These are phyloP conservation scores for Martiniozyma asiatica DNA, from an alignment of 1,139 yeast genomes.

Conservation along the genomic window DNA sequence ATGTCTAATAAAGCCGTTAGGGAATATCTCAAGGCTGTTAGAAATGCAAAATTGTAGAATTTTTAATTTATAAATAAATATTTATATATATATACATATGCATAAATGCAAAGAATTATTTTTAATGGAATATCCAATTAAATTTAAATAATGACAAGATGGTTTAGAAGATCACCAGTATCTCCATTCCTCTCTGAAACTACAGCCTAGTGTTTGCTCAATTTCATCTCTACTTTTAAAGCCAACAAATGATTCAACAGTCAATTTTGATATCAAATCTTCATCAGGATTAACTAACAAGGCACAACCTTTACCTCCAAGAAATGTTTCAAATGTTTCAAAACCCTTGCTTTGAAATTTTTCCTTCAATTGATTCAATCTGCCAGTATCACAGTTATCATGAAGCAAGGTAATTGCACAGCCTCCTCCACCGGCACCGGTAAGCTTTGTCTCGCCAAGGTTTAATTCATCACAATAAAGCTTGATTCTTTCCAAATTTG, in stretches of 20 bases:
- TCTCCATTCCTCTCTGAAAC: conserved; percentile 36
- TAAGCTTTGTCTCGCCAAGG: conserved; percentile 82
- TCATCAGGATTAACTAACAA: conserved; percentile 25
- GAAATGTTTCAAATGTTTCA: conserved; percentile 67
- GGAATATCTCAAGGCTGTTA: conserved; percentile 13
- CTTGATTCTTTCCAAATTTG: conserved; percentile 65
- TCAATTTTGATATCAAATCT: conserved; percentile 14
- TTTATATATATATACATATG: background rate
- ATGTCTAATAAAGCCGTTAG: conserved; percentile 42
- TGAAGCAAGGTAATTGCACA: conserved; percentile 83
- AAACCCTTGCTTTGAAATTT: conserved; percentile 38
- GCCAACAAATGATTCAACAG: conserved; percentile 27
- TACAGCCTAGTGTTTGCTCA: conserved; percentile 34
- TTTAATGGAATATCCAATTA: background rate
- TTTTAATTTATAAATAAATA: background rate
- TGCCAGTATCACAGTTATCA: conserved; percentile 30
- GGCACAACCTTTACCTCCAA: conserved; percentile 89
- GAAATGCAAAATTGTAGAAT: conserved; percentile 3
- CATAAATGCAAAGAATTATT: background rate
- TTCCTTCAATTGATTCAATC: conserved; percentile 21
- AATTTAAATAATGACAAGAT: background rate
- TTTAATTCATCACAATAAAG: conserved; percentile 45
- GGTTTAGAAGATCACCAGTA: conserved; percentile 54
- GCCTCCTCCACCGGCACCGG: conserved; percentile 99
- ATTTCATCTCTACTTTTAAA: conserved; percentile 34